Conservation (phyloP, 2,329 filamentous ascomycete genomes). For the Chaetoscypha palmicola region DNA sequence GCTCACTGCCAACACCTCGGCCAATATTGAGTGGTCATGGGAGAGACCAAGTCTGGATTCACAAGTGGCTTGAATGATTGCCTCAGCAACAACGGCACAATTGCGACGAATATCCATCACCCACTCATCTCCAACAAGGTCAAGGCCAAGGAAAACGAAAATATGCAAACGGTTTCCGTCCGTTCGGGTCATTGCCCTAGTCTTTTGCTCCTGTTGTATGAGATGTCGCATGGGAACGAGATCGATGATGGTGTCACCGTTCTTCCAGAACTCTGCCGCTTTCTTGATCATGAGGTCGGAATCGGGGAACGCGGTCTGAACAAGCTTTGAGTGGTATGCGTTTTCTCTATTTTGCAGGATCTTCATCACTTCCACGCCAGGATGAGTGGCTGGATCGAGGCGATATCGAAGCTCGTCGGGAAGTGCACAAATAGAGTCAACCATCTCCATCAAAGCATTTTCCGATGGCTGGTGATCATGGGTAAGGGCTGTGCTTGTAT, state of each 20-base stretch:
- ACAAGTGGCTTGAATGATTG: conserved; percentile 17
- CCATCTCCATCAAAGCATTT: conserved; percentile 1
- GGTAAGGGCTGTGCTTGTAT: conserved; percentile 5
- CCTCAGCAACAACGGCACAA: conserved; percentile 20
- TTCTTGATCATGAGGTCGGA: conserved; percentile 27
- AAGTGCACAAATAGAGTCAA: conserved; percentile 1
- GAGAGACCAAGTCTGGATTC: conserved; percentile 19
- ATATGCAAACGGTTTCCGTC: conserved; percentile 4
- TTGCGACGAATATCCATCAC: conserved; percentile 3
- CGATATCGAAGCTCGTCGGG: not conserved
- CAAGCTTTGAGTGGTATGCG: conserved; percentile 22
- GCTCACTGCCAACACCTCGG: conserved; percentile 9
- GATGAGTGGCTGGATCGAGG: conserved; percentile 8
- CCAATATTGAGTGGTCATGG: conserved; percentile 18
- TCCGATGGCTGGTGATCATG: not conserved
- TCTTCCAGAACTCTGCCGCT: conserved; percentile 11
- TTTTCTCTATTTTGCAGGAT: conserved; percentile 31
- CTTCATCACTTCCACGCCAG: conserved; percentile 33
- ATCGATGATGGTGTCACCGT: conserved; percentile 10
- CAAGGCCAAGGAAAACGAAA: conserved; percentile 3
- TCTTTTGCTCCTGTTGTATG: conserved; percentile 7
- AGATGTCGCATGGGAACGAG: conserved; percentile 16
- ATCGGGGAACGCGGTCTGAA: conserved; percentile 37
- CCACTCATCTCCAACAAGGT: conserved; percentile 15
- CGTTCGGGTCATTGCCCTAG: conserved; percentile 7